A percentile compares a stretch with the other conserved stretches of the same genome.
phyloP scores from a whole-genome alignment of 495 filamentous ascomycete genomes.

The Polyplosphaeria fusca region DNA sequence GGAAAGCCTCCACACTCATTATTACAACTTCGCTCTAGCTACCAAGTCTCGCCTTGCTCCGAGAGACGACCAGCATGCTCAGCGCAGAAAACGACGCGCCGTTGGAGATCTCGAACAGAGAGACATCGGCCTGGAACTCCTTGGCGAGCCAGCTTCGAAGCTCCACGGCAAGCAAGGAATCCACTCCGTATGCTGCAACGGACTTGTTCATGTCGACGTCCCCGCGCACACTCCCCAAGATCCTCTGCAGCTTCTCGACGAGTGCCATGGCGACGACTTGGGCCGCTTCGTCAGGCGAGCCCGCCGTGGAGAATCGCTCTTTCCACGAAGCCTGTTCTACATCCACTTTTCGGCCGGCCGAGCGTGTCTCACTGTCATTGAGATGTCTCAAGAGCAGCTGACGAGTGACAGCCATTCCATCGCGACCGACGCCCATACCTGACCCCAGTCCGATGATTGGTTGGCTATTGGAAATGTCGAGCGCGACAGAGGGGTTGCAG shows the following conservation, averaged over 20 bases:
- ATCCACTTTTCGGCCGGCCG: not conserved
- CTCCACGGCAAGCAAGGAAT: constrained; percentile 63
- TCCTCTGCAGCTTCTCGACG: constrained; percentile 1
- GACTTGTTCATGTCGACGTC: constrained; percentile 51
- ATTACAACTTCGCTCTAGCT: too few relatives aligned
- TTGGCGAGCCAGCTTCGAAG: constrained; percentile 60
- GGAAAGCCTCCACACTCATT: too few relatives aligned
- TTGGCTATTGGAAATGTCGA: constrained; percentile 1
- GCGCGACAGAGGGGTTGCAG: constrained; percentile 6
- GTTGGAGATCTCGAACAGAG: constrained; percentile 17
- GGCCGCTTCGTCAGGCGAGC: not conserved
- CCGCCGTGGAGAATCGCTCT: not conserved
- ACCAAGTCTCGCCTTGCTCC: not conserved
- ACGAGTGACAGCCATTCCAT: constrained; percentile 1
- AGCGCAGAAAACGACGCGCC: not conserved
- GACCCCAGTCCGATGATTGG: constrained; percentile 5
- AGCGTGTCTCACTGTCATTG: not conserved
- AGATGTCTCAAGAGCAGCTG: constrained; percentile 7
- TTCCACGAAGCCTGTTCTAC: not conserved
- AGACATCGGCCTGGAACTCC: constrained; percentile 47
- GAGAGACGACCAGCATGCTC: not conserved
- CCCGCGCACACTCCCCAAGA: constrained; percentile 35
- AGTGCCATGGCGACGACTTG: constrained; percentile 2
- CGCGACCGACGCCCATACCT: not conserved
- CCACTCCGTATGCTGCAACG: constrained; percentile 55